A percentile compares a stretch with the other conserved stretches of the same genome.
Evolutionary conservation across 192 early-diverging fungal species (phyloP).

Genomic region (Mortierella claussenii): DNA sequence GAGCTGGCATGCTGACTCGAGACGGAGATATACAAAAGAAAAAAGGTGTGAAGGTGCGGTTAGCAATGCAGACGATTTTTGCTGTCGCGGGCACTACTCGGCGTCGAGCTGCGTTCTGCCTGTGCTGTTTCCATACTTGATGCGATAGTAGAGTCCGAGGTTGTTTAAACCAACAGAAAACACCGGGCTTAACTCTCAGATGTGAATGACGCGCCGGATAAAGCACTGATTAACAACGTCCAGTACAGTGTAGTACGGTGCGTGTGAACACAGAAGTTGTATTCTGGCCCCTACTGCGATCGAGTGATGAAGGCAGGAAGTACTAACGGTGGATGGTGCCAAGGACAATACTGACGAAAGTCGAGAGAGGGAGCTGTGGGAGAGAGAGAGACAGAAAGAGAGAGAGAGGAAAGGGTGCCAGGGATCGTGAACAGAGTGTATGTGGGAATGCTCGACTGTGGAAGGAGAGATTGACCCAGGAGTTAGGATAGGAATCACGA

Average conservation of each 20-base stretch:
- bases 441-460: not conserved
- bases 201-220: no score
- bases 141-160: not conserved
- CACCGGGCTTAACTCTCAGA: not conserved
- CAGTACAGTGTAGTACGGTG: no score
- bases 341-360: no score
- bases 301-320: no score
- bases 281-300: no score
- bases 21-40: not conserved
- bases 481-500: not conserved
- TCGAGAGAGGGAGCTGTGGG: no score
- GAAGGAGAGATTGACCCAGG: not conserved
- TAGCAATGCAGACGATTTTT: not conserved
- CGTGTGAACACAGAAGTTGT: no score
- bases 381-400: no score
- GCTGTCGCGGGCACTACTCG: not conserved
- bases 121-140: not conserved
- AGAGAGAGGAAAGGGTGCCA: not conserved
- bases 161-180: not conserved
- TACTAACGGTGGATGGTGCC: no score
- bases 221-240: no score
- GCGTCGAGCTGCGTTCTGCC: no score
- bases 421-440: not conserved
- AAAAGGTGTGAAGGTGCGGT: not conserved
- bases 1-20: not conserved